Evolutionary conservation across 257 asterid genomes (phyloP), one percentile per base, ranked within the genome.

Genomic region (Avicennia marina): DNA sequence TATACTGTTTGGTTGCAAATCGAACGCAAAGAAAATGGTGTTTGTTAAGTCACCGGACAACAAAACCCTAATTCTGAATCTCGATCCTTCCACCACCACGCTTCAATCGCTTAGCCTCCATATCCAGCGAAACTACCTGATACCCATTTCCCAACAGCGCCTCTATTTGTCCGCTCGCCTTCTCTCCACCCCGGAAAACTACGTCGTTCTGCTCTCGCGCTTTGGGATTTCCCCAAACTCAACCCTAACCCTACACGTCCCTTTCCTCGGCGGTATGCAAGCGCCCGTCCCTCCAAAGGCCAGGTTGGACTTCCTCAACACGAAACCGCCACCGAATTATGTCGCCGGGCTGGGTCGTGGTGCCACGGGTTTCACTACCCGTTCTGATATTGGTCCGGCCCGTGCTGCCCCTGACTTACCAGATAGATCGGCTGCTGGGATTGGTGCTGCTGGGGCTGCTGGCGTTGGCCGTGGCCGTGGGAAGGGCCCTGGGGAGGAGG

Each of bases 331-430:
- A 3, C 72, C 90, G 7, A 86, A 86, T 78, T 90, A 86, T 56
- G 95, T 90, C 4, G 96, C 94, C 22, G 96, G 97, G 8, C 59
- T 90, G 25, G 97, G 97, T 11, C 97, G 97, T 80, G 97, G 96
- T 19, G 97, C 97, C 26, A 90, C 95, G 6, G 97, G 97, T 0
- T 90, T 90, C 77, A 90, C 97, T 0, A 90, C 97, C 27, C 95
- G 95, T 11, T 90, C 97, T 7, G 96, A 86, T 84, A 90, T 84
- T 25, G 97, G 97, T 4, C 95, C 97, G n/a, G 97, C 95, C 41
- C 86, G 95, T 29, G 89, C 95, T 5, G 95, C 95, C 0, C 97
- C 97, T 0, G 97, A 90, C 43, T 69, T 90, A 0, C 95, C 95
- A 0, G 95, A 89, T 60, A 68, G 94, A 11, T 68, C 91, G 2